Base-by-base conservation (phyloP, 1,284 basidiomycete genomes). In the Microbotryum scabiosae region DNA sequence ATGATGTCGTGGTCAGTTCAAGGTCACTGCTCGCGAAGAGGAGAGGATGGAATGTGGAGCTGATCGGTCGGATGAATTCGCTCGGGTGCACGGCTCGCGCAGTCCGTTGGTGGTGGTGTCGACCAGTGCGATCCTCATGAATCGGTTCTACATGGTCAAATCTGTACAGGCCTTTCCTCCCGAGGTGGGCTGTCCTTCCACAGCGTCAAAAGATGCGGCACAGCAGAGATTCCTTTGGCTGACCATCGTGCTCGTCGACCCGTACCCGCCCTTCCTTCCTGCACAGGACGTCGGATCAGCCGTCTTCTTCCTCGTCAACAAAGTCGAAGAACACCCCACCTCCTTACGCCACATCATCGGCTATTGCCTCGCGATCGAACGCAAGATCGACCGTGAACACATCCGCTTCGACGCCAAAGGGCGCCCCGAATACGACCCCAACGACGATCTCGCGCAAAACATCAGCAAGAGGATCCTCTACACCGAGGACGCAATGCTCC, bases 101-200 rank as follows among this genome's bases (percentile, higher is more conserved):
- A 68, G 65, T 16, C 66, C 64, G 3, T 62, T 67, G 21, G 48
- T 70, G 16, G 64, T 66, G 10, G 46, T 70, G 21, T 61, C 63
- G 16, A 70, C 71, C 4, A 70, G 71, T 2, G 64, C 68, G 4
- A 62, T 66, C 6, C 67, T 68, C 55, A 25, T 73, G 30, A 70
- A 73, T 56, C 62, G 71, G 3, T 73, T 73, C 62, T 73, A 72
- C 66, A 73, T 73, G 72, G 55, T 70, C 14, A 57, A 63, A 26
- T 54, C 62, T 2, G 26, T 72, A 23, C 64, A 70, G 36, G 44
- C 64, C 20, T 71, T 62, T 51, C 59, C 66, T 9, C 41, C 53
- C 14, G 51, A 59, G 18, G 69, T 68, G 44, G 55, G 60, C 45
- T n/a, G 8, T 14, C 20, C 20, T 14, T 20, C 43, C 28, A 16